phyloP scores from a whole-genome alignment of 345 rosid species.

The Physaria fendleri region DNA sequence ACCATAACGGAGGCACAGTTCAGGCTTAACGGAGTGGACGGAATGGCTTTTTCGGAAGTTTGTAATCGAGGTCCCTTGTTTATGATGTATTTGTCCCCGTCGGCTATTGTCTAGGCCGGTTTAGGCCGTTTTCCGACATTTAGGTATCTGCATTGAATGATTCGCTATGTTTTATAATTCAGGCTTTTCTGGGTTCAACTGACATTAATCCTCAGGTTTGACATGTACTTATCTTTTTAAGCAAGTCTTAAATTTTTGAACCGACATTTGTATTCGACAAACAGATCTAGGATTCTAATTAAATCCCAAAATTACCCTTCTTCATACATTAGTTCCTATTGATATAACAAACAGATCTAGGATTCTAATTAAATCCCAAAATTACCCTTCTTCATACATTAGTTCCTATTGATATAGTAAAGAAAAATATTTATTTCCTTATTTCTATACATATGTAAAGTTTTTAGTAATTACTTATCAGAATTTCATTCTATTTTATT shows the following conservation, averaged over 20 bases:
- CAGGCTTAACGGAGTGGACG: too few species aligned
- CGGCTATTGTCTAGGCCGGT: too few species aligned
- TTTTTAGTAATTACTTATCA: too few species aligned
- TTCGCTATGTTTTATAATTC: slow-evolving; percentile 11
- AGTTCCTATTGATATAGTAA: background rate
- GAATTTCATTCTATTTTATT: too few species aligned
- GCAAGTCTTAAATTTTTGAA: background rate
- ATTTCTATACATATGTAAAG: too few species aligned
- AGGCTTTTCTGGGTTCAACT: background rate
- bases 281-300: background rate
- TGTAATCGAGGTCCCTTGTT: too few species aligned
- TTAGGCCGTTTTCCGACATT: too few species aligned
- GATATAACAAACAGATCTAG: background rate
- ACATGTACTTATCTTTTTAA: background rate
- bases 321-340: background rate
- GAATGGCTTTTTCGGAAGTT: too few species aligned
- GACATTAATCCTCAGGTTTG: slow-evolving; percentile 1
- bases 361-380: background rate
- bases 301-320: slow-evolving; percentile 1
- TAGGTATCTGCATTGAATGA: background rate
- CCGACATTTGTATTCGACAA: too few species aligned
- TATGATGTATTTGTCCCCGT: too few species aligned
- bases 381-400: background rate
- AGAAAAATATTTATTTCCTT: too few species aligned
- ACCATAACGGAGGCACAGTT: too few species aligned